These are phyloP conservation scores for Fomitopsis pinicola DNA, from an alignment of 1,284 basidiomycete genomes.

Conservation along the genomic window DNA sequence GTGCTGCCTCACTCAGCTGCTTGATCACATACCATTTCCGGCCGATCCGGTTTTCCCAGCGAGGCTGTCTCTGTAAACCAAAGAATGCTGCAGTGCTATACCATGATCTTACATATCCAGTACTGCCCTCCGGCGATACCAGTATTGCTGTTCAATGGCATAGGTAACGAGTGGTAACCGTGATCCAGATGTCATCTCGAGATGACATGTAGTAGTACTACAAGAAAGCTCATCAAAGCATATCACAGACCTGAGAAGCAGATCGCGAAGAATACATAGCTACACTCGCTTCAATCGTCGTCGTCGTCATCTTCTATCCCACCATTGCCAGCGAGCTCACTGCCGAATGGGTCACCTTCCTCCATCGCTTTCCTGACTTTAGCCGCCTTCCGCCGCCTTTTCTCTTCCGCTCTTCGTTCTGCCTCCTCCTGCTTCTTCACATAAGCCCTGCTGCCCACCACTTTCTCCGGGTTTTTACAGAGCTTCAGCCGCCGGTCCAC, in stretches of 20 bases:
- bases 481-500: slow-evolving; percentile 80
- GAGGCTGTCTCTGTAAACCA: background rate
- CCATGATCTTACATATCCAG: background rate
- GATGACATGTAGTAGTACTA: background rate
- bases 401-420: slow-evolving; percentile 60
- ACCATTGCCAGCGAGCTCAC: slow-evolving; percentile 35
- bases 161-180: background rate
- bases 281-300: slow-evolving; percentile 14
- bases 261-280: background rate
- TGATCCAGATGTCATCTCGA: slow-evolving; percentile 1
- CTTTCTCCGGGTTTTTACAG: slow-evolving; percentile 93
- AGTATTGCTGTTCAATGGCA: background rate
- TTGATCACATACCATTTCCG: background rate
- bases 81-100: background rate
- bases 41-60: background rate
- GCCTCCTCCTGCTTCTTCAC: slow-evolving; percentile 60
- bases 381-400: slow-evolving; percentile 61
- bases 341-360: slow-evolving; percentile 66
- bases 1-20: slow-evolving; percentile 2
- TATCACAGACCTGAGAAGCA: background rate
- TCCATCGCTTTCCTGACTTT: slow-evolving; percentile 45
- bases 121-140: background rate
- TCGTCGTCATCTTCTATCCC: slow-evolving; percentile 44
- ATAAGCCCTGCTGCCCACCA: slow-evolving; percentile 81
- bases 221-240: slow-evolving; percentile 2